These are phyloP conservation scores for Arabidopsis suecica DNA, from an alignment of 345 rosid species.

Conservation along the genomic window DNA sequence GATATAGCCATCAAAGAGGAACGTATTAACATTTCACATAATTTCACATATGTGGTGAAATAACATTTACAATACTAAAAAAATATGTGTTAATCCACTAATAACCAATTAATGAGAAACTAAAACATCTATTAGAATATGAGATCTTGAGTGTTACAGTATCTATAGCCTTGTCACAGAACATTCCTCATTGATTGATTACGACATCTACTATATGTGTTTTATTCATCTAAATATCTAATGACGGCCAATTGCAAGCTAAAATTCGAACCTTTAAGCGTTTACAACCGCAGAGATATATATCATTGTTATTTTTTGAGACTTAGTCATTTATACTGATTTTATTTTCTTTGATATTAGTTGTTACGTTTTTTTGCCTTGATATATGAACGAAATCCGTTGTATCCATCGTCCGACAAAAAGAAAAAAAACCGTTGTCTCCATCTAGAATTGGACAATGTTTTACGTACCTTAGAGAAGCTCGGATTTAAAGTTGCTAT, in stretches of 20 bases:
- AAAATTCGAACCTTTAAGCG: neutral
- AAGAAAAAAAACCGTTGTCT: neutral
- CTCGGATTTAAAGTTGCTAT: neutral
- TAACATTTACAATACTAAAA: too few species aligned
- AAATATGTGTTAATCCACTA: too few species aligned
- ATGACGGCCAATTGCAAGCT: neutral
- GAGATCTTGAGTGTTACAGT: neutral
- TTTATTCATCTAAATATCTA: neutral
- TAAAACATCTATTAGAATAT: neutral
- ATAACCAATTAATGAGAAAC: too few species aligned
- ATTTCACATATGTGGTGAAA: neutral
- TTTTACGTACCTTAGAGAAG: neutral
- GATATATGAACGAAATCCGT: neutral
- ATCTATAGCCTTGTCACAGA: neutral
- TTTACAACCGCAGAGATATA: neutral
- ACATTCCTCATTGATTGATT: neutral
- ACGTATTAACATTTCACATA: too few species aligned
- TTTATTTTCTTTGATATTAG: neutral
- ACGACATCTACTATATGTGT: conserved; percentile 1
- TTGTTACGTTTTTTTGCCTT: neutral
- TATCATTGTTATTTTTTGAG: neutral
- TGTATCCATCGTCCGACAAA: too few species aligned
- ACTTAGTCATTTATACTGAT: neutral
- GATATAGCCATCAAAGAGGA: too few species aligned
- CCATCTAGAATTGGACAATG: neutral